These are phyloP conservation scores for Orobanche coerulescens DNA, from an alignment of 257 asterid genomes.

Conservation along the genomic window DNA sequence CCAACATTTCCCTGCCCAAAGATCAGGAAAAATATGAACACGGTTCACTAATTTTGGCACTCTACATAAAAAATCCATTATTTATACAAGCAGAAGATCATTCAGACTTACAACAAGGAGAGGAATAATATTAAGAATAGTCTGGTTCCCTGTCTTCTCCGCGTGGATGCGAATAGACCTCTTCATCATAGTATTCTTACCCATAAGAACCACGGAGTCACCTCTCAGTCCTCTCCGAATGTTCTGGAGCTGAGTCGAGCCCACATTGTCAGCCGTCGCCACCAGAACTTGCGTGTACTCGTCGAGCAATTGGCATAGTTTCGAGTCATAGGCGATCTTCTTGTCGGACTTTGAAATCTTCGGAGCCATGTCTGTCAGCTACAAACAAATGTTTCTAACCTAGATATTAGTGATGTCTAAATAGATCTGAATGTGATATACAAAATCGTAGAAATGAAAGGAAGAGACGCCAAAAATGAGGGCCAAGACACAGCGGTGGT, in stretches of 20 bases:
- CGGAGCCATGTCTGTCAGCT: conserved; percentile 40
- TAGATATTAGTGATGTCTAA: background rate
- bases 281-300: conserved; percentile 70
- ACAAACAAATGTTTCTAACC: background rate
- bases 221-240: conserved; percentile 78
- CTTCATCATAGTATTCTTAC: conserved; percentile 98
- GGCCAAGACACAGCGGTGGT: conserved; percentile 64
- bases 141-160: conserved; percentile 66
- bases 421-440: background rate
- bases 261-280: conserved; percentile 81
- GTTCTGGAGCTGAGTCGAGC: conserved; percentile 78
- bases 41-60: background rate
- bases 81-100: too few species aligned
- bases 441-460: conserved; percentile 34
- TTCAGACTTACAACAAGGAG: conserved; percentile 67
- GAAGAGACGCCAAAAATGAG: conserved; percentile 45
- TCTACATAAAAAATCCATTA: background rate
- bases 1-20: conserved; percentile 81
- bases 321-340: conserved; percentile 69
- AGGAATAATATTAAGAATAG: conserved; percentile 68
- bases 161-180: conserved; percentile 67
- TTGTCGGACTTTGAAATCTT: conserved; percentile 64
- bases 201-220: conserved; percentile 83
- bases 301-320: conserved; percentile 71
- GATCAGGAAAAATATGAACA: background rate